These are phyloP conservation scores for Akanthomyces uredinophilus DNA, from an alignment of 2,329 filamentous ascomycete species.

Conservation along the genomic window DNA sequence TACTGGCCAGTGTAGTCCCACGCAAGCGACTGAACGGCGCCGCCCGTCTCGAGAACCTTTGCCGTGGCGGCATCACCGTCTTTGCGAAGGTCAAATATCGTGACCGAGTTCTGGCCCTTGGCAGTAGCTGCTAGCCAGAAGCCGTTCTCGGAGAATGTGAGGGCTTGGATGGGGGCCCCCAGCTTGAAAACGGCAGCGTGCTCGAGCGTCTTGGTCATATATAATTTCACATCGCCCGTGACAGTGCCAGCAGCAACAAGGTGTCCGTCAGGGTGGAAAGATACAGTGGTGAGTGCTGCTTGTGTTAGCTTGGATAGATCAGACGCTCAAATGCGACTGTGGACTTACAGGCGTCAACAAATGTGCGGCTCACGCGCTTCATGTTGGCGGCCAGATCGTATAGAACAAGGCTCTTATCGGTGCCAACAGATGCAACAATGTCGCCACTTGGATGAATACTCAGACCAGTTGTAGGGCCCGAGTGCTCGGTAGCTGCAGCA, in stretches of 20 bases:
- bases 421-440: conserved; percentile 79
- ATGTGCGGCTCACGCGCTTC: conserved; percentile 70
- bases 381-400: conserved; percentile 68
- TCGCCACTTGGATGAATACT: conserved; percentile 77
- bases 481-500: conserved; percentile 71
- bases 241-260: conserved; percentile 80
- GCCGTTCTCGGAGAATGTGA: conserved; percentile 93
- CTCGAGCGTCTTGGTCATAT: conserved; percentile 75
- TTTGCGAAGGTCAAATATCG: conserved; percentile 89
- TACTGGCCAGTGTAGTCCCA: conserved; percentile 98
- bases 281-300: conserved; percentile 67
- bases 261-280: conserved; percentile 97
- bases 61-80: conserved; percentile 74
- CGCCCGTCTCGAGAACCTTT: conserved; percentile 83
- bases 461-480: conserved; percentile 72
- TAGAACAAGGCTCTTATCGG: conserved; percentile 87
- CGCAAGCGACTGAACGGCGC: conserved; percentile 65
- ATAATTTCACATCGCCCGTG: conserved; percentile 79
- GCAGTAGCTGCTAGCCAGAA: conserved; percentile 87
- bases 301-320: conserved; percentile 17
- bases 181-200: conserved; percentile 69
- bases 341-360: conserved; percentile 69
- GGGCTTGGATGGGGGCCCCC: conserved; percentile 63
- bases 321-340: background rate
- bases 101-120: conserved; percentile 70